A percentile compares a stretch with the other conserved stretches of the same genome.
These are phyloP conservation scores for Pseudocercospora eumusae DNA, from an alignment of 2,329 filamentous ascomycete species.

Conservation along the genomic window DNA sequence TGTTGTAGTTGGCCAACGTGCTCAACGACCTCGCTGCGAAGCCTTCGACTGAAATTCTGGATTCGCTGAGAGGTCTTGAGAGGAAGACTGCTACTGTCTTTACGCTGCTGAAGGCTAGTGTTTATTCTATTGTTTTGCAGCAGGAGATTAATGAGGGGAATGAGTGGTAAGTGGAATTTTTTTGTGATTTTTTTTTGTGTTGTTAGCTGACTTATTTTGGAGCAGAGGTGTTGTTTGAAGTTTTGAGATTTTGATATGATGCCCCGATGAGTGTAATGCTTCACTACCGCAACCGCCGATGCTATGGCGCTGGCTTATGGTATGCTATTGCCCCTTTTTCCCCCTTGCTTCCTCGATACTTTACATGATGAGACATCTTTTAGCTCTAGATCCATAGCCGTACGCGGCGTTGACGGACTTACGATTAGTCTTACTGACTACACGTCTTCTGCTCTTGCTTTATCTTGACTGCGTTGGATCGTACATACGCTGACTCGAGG, in stretches of 20 bases:
- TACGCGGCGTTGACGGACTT: slow-evolving; percentile 10
- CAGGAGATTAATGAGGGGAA: slow-evolving; percentile 83
- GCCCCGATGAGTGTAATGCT: neutral
- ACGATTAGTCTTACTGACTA: slow-evolving; percentile 8
- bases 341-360: neutral
- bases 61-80: slow-evolving; percentile 84
- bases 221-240: neutral
- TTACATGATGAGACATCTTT: slow-evolving; percentile 10
- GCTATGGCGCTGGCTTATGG: neutral
- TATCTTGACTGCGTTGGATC: neutral
- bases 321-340: neutral
- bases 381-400: slow-evolving; percentile 17
- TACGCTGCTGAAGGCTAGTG: slow-evolving; percentile 93
- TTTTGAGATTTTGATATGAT: neutral
- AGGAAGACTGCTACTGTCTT: slow-evolving; percentile 93
- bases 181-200: slow-evolving; percentile 5
- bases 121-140: slow-evolving; percentile 97
- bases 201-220: neutral
- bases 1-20: slow-evolving; percentile 58
- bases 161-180: slow-evolving; percentile 2
- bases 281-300: neutral
- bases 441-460: neutral
- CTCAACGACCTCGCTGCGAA: slow-evolving; percentile 68
- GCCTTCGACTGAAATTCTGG: slow-evolving; percentile 70
- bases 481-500: neutral